These are phyloP conservation scores for Metrosideros polymorpha DNA, from an alignment of 441 rosid species.

Conservation along the genomic window DNA sequence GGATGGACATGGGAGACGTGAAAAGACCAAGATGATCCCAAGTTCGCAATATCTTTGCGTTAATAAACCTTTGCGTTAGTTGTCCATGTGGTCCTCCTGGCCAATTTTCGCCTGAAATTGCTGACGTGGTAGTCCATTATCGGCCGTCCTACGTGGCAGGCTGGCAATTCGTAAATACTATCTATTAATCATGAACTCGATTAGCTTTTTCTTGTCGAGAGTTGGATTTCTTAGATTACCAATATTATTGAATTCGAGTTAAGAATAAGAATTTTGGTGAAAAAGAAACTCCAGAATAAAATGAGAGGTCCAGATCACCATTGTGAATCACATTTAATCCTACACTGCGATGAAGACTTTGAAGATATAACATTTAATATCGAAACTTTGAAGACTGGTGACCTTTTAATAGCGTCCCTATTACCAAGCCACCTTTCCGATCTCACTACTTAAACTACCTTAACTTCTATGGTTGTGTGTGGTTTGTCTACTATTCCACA, in stretches of 20 bases:
- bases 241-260: neutral
- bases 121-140: fast-evolving
- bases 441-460: neutral
- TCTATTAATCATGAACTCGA: neutral
- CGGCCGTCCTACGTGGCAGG: fast-evolving
- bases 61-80: neutral
- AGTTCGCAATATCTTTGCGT: too few species aligned
- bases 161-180: neutral
- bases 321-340: neutral
- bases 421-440: neutral
- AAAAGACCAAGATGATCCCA: too few species aligned
- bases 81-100: fast-evolving
- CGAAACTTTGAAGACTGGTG: neutral
- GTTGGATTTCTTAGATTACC: neutral
- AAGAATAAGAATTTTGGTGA: neutral
- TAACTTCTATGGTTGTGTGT: neutral
- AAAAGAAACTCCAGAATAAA: neutral
- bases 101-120: neutral
- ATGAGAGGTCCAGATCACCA: neutral
- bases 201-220: neutral
- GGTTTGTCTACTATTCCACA: neutral
- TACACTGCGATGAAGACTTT: neutral
- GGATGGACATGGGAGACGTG: neutral
- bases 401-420: neutral
- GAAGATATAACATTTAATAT: neutral